Percentiles rank a stretch among this genome's conserved stretches.
These are phyloP conservation scores for Neospora caninum DNA, from an alignment of 169 alveolate species.

Conservation along the genomic window DNA sequence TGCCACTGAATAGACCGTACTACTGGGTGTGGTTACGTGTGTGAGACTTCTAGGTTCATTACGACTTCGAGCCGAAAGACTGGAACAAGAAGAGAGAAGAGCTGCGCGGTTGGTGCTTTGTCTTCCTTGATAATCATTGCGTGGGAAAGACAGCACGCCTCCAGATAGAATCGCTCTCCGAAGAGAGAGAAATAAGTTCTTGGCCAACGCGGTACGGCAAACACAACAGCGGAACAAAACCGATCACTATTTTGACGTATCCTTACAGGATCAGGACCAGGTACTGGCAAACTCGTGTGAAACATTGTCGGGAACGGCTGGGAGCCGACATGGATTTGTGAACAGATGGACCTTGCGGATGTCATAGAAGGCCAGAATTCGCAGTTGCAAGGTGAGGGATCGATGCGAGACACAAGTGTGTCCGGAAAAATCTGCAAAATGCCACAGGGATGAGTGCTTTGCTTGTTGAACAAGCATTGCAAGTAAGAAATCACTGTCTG, in stretches of 20 bases:
- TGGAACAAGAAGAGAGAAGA: conserved; percentile 48
- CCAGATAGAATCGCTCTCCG: neutral
- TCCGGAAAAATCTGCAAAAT: neutral
- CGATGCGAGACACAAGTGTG: neutral
- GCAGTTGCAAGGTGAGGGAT: neutral
- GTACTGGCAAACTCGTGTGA: neutral
- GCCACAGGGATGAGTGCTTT: neutral
- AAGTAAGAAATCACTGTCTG: neutral
- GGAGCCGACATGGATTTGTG: neutral
- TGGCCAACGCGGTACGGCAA: neutral
- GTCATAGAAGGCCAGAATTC: neutral
- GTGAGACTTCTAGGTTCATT: conserved; percentile 28
- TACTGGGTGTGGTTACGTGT: neutral
- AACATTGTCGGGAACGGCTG: neutral
- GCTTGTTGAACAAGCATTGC: neutral
- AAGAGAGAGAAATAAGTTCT: neutral
- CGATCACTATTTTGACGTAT: too few relatives aligned
- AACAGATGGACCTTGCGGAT: neutral
- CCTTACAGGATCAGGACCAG: neutral
- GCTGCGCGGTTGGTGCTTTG: neutral
- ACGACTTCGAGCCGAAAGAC: conserved; percentile 68
- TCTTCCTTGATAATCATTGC: neutral
- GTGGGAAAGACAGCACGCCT: neutral
- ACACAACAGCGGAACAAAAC: neutral
- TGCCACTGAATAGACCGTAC: neutral